Evolutionary conservation across 441 rosid species (phyloP), one percentile per base, ranked within the genome.

Genomic region (Corymbia citriodora): DNA sequence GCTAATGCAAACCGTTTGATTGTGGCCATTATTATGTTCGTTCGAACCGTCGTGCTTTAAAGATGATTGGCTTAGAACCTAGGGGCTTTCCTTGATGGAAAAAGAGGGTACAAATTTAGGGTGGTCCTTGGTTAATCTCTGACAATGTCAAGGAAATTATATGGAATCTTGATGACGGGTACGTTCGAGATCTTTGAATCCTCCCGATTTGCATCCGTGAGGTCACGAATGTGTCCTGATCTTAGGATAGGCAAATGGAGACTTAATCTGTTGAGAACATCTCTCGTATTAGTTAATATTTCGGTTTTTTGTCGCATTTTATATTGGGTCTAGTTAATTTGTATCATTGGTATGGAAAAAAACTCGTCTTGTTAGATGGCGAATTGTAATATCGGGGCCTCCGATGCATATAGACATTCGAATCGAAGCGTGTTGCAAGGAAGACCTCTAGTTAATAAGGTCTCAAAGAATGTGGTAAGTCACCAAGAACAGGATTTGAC

Each of bases 331-430:
- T 72, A 36, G 82, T 36, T 36, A 72, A 12, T 36, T 72, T 36
- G 81, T 70, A 70, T 9, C 81, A 33, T 33, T 33, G 81, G 23
- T 9, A 33, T 18, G 48, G 48, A 33, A 33, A 23, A 33, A 70
- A 48, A 33, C 25, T 70, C 1, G 33, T 10, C 83, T 7, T 15
- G 33, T 15, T 68, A 40, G 8, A 68, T 8, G 74, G 74, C 40
- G 9, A 6, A 9, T 55, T 19, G 40, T 23, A 57, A 57, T 12
- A 57, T 9, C 23, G 13, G 63, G 63, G 63, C 10, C 63, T 9
- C 23, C 1, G 6, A 57, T 0, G 1, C 2, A 0, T 23, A 27
- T 57, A 57, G 29, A 57, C 63, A 23, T 6, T 18, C 21, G 13
- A 57, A 27, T 57, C 1, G 13, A 57, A 23, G 63, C 63, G 23